Evolutionary conservation across 2,329 filamentous ascomycete species (phyloP).

Genomic region (Fusarium zealandicum): DNA sequence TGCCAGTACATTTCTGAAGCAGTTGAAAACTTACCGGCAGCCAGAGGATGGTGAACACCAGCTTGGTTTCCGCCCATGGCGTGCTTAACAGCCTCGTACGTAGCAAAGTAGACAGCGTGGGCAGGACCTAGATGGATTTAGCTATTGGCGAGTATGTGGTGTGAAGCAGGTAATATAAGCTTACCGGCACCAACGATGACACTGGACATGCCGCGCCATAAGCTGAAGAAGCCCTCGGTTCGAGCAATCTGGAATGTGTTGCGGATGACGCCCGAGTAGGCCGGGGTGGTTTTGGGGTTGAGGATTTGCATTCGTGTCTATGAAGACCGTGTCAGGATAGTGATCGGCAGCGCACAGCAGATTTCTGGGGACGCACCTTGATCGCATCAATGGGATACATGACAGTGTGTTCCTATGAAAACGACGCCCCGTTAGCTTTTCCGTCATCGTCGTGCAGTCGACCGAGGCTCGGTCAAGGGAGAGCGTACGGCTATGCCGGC

Average conservation of each 20-base stretch:
- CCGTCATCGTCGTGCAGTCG: conserved; percentile 1
- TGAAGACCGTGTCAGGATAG: conserved; percentile 24
- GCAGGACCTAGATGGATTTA: conserved; percentile 74
- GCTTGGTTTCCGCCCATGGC: conserved; percentile 89
- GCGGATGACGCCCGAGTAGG: conserved; percentile 90
- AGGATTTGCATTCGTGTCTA: conserved; percentile 98
- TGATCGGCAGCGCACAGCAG: conserved; percentile 5
- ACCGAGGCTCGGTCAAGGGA: neutral
- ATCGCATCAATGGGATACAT: conserved; percentile 99
- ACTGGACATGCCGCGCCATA: conserved; percentile 97
- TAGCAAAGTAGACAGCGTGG: conserved; percentile 97
- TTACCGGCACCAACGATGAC: conserved; percentile 93
- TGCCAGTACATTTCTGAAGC: neutral
- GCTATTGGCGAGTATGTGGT: neutral
- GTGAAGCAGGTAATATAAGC: conserved; percentile 42
- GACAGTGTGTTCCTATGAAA: conserved; percentile 85
- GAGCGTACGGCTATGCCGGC: conserved; percentile 87
- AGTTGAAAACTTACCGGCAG: conserved; percentile 71
- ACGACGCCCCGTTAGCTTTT: conserved; percentile 27
- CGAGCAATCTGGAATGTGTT: conserved; percentile 91
- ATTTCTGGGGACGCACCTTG: conserved; percentile 69
- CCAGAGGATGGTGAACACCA: conserved; percentile 88
- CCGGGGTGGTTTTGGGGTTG: conserved; percentile 79
- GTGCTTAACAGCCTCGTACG: conserved; percentile 97
- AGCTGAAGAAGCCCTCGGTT: conserved; percentile 85